These are phyloP conservation scores for Cutaneotrichosporon sp. DNA, from an alignment of 1,284 basidiomycete species.

Conservation along the genomic window DNA sequence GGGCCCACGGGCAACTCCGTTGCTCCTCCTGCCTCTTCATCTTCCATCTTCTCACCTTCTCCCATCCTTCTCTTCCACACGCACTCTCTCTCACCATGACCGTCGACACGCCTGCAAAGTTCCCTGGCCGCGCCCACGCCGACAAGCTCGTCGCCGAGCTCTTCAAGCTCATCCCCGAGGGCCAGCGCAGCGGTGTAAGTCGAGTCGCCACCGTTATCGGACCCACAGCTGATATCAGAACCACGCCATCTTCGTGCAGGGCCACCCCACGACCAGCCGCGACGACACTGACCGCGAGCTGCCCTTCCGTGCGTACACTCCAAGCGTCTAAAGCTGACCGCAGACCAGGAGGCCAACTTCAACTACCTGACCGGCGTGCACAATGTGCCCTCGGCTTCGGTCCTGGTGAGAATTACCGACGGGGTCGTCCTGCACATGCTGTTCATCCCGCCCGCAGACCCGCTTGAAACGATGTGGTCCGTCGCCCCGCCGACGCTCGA, in stretches of 20 bases:
- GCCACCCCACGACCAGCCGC: conserved; percentile 61
- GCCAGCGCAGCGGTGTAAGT: conserved; percentile 35
- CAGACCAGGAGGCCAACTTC: conserved; percentile 77
- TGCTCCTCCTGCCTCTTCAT: no score
- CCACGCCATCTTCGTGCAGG: conserved; percentile 53
- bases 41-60: no score
- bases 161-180: conserved; percentile 31
- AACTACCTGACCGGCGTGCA: conserved; percentile 76
- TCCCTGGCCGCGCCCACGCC: conserved; percentile 49
- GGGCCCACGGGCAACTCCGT: conserved; percentile 6
- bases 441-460: conserved; percentile 71
- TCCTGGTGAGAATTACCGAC: conserved; percentile 64
- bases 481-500: conserved; percentile 73
- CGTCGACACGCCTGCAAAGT: conserved; percentile 23
- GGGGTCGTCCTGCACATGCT: conserved; percentile 58
- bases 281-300: conserved; percentile 89
- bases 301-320: conserved; percentile 61
- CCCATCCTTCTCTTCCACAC: background rate
- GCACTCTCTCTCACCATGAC: conserved; percentile 10
- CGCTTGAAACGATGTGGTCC: conserved; percentile 79
- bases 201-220: background rate
- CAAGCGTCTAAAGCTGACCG: background rate
- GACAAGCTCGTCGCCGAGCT: conserved; percentile 43
- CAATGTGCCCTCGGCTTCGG: conserved; percentile 65
- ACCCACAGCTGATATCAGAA: conserved; percentile 20